Percentiles rank a stretch among this genome's conserved stretches.
phyloP scores from a whole-genome alignment of 108 stramenopile genomes.

The Fistulifera solaris region DNA sequence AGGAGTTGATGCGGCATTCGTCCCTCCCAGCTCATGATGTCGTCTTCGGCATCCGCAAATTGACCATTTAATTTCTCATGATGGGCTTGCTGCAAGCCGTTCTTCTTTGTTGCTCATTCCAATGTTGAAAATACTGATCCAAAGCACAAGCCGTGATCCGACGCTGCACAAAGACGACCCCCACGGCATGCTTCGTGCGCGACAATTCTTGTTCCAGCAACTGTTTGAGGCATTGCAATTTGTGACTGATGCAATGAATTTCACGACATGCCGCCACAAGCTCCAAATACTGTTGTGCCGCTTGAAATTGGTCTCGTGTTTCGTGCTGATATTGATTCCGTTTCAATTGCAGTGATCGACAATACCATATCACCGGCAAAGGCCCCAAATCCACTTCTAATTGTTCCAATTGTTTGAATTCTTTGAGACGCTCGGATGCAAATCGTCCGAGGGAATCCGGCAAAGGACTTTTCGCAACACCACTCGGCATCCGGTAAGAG shows the following conservation, averaged over 20 bases:
- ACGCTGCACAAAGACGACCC: slow-evolving; percentile 47
- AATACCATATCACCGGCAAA: slow-evolving; percentile 19
- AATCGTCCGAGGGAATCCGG: background rate
- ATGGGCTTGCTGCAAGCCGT: background rate
- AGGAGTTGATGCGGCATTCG: slow-evolving; percentile 23
- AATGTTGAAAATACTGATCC: slow-evolving; percentile 27
- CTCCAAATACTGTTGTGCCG: slow-evolving; percentile 18
- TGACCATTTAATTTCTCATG: background rate
- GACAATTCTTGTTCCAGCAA: slow-evolving; percentile 19
- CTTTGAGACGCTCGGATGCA: slow-evolving; percentile 17
- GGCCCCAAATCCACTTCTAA: slow-evolving; percentile 48
- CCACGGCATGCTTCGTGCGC: slow-evolving; percentile 16
- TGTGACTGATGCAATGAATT: slow-evolving; percentile 11
- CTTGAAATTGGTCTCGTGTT: slow-evolving; percentile 23
- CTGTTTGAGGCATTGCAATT: slow-evolving; percentile 34
- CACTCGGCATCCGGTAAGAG: too few relatives aligned
- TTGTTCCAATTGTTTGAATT: slow-evolving; percentile 34
- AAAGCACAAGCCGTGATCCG: slow-evolving; percentile 52
- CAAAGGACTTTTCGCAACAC: too few relatives aligned
- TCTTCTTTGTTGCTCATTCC: background rate
- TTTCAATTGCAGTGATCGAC: slow-evolving; percentile 23
- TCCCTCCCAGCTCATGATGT: slow-evolving; percentile 2
- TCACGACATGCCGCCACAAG: slow-evolving; percentile 19
- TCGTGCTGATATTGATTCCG: slow-evolving; percentile 42
- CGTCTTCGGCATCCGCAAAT: slow-evolving; percentile 8